Evolutionary conservation across 2,329 filamentous ascomycete species (phyloP).

Genomic region (Ilyonectria sp.): DNA sequence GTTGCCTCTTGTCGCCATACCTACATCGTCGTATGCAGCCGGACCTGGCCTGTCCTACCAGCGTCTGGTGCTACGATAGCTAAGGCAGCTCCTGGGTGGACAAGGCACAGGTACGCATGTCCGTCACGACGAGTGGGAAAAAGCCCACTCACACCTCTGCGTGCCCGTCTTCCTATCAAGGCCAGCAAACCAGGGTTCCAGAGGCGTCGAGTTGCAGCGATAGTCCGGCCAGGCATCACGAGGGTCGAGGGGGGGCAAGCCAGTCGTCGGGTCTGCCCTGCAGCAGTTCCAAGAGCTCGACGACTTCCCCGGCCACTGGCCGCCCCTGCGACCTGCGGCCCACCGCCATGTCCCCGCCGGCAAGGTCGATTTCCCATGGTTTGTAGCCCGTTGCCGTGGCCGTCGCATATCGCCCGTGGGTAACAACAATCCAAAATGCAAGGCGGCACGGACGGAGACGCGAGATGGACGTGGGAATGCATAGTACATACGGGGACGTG

Average conservation of each 20-base stretch:
- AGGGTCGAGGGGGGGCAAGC: constrained; percentile 17
- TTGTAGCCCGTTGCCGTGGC: constrained; percentile 27
- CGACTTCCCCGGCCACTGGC: constrained; percentile 25
- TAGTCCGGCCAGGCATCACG: constrained; percentile 28
- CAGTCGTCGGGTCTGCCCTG: constrained; percentile 9
- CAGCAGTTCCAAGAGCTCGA: constrained; percentile 31
- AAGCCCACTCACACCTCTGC: constrained; percentile 26
- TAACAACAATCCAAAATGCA: constrained; percentile 24
- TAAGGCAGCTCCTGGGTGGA: constrained; percentile 6
- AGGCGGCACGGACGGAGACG: constrained; percentile 7
- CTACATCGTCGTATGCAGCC: constrained; percentile 1
- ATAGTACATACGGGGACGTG: not conserved
- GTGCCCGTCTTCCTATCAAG: constrained; percentile 18
- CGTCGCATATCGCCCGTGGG: constrained; percentile 19
- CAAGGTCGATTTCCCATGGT: constrained; percentile 1
- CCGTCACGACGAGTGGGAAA: constrained; percentile 10
- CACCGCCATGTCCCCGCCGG: constrained; percentile 3
- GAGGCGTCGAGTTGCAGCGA: constrained; percentile 20
- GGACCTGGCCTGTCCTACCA: constrained; percentile 13
- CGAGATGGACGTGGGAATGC: constrained; percentile 14
- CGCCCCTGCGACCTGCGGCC: constrained; percentile 17
- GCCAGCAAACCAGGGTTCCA: not conserved
- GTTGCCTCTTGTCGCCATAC: constrained; percentile 6
- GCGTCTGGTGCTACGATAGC: constrained; percentile 21
- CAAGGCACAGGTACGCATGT: constrained; percentile 18